Base-by-base conservation (phyloP, 2,329 filamentous ascomycete genomes). In the Rutstroemia sp. region DNA sequence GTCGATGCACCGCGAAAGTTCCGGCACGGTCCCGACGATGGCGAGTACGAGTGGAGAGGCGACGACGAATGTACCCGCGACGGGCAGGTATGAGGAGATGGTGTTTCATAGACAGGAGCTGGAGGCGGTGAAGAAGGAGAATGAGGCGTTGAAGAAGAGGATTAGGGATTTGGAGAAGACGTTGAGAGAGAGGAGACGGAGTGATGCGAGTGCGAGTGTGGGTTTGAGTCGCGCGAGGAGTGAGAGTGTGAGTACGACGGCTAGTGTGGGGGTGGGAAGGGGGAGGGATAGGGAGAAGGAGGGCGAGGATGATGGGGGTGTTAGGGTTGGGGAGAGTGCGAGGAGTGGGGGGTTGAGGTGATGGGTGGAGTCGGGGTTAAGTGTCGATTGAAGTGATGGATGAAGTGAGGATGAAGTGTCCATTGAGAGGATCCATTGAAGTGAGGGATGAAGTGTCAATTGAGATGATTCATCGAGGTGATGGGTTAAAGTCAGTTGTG, bases 241-340 rank as follows among this genome's bases (percentile, higher is more conserved):
- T 57, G 79, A 77, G 59, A 83, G 80, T 57, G 73, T 72, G 14
- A 80, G 78, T 67, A 80, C 79, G 6, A 75, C 75, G 0, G 74
- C 77, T 1, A 83, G 79, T 56, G 70, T 76, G 17, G 57, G 51
- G 7, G 25, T 56, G 21, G 67, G 57, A 59, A 65, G 10, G 57
- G 70, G 63, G 5, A 64, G 70, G 7, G 75, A 76, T 5, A 69
- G 75, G 8, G 76, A 78, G 50, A 72, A 58, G 47, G 60, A 62
- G 12, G 58, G 38, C 7, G 81, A 84, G 48, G 81, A 83, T 45
- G 80, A 83, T 48, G 53, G 19, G 21, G 81, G 82, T 65, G 69
- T 85, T 45, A 75, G 75, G 51, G 80, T 85, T 27, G 82, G 82
- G 1, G 81, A 85, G 71, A 84, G 81, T 60, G 82, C 82, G 0